Conservation (phyloP, 2,329 filamentous ascomycete genomes). For the Cordyceps javanica region DNA sequence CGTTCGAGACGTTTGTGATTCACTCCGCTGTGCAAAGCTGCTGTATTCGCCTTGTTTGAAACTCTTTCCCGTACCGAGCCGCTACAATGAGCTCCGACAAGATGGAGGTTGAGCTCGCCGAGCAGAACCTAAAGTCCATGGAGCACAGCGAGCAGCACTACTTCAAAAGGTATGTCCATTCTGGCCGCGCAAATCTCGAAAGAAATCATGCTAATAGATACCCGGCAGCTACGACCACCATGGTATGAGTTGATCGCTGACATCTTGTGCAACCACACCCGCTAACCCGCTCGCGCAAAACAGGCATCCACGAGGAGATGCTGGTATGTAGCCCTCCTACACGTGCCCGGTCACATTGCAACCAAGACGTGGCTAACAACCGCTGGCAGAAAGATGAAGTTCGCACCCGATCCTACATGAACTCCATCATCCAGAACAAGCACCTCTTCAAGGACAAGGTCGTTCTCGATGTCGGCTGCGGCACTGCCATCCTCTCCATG, state of each 20-base stretch:
- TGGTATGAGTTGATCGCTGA: conserved; percentile 48
- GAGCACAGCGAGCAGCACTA: conserved; percentile 97
- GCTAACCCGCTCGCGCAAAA: conserved; percentile 15
- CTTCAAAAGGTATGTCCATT: conserved; percentile 75
- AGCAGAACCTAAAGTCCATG: conserved; percentile 63
- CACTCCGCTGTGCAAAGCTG: neutral
- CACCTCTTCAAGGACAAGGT: conserved; percentile 80
- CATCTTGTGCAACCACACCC: conserved; percentile 6
- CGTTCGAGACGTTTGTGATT: neutral
- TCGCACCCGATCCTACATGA: conserved; percentile 92
- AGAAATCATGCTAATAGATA: conserved; percentile 28
- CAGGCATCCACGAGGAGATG: conserved; percentile 97
- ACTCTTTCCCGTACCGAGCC: neutral
- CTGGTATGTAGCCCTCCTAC: conserved; percentile 57
- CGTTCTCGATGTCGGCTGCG: conserved; percentile 95
- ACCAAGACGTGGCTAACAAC: conserved; percentile 13
- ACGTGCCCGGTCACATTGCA: neutral
- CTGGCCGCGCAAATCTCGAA: conserved; percentile 1
- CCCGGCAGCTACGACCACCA: conserved; percentile 86
- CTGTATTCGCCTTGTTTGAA: neutral
- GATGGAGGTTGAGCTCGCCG: conserved; percentile 55
- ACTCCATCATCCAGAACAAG: conserved; percentile 94
- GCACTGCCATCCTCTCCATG: conserved; percentile 98
- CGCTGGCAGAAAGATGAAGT: conserved; percentile 89
- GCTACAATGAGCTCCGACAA: conserved; percentile 42